phyloP scores from a whole-genome alignment of 139 green algal genomes.

The Pleodorina starrii region DNA sequence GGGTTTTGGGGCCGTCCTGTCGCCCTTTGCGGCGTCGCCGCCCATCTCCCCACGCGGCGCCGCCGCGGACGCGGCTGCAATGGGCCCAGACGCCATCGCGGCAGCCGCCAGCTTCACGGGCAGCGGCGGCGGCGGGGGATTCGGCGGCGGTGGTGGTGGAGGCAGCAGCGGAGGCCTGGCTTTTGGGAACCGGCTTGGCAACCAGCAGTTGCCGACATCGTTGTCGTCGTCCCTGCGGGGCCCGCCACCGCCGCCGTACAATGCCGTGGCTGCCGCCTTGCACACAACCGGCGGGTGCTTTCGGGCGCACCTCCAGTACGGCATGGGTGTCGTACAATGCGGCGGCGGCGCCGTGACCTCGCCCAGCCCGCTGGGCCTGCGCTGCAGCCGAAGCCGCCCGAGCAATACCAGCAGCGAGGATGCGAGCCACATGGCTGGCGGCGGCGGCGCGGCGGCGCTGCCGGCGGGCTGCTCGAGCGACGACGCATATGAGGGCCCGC shows the following conservation, averaged over 20 bases:
- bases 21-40: not conserved
- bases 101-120: not conserved
- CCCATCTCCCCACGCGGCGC: not conserved
- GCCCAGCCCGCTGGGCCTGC: slow-evolving; percentile 40
- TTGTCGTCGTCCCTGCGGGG: not conserved
- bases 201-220: not conserved
- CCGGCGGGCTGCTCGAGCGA: not conserved
- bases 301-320: not conserved
- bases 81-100: not conserved
- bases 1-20: not conserved
- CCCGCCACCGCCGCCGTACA: not conserved
- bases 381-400: not conserved
- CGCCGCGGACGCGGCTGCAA: not conserved
- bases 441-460: not conserved
- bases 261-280: not conserved
- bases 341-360: not conserved
- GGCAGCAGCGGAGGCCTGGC: not conserved
- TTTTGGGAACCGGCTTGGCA: slow-evolving; percentile 1
- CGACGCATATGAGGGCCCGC: not conserved
- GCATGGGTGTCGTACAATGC: not conserved
- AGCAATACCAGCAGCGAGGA: slow-evolving; percentile 18
- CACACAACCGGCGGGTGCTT: not conserved
- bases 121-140: not conserved
- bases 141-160: too few relatives aligned
- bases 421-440: not conserved